These are phyloP conservation scores for Coccomyxa sp. DNA, from an alignment of 139 green algal species.

Conservation along the genomic window DNA sequence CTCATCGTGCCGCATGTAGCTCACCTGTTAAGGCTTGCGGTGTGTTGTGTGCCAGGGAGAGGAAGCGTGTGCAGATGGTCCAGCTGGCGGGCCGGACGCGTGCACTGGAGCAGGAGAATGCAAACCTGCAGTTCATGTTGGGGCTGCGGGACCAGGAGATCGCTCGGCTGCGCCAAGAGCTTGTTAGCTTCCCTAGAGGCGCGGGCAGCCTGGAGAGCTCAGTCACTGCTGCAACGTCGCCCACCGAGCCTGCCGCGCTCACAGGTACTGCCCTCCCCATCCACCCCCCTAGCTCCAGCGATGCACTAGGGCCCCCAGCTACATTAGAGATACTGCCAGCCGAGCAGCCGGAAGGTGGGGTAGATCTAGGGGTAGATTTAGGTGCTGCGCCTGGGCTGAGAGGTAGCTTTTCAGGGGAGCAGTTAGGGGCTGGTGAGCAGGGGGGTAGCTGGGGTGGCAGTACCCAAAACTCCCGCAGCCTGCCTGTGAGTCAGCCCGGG, in stretches of 20 bases:
- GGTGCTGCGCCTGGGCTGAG: neutral
- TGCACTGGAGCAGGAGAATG: constrained; percentile 25
- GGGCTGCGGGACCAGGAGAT: constrained; percentile 5
- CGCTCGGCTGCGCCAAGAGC: neutral
- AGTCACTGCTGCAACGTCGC: neutral
- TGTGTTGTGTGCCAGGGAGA: constrained; percentile 11
- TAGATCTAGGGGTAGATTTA: neutral
- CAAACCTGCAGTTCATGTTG: constrained; percentile 2
- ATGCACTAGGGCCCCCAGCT: neutral
- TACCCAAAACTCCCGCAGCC: no score
- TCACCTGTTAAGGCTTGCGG: no score
- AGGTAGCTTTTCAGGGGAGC: neutral
- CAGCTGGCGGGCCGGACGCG: constrained; percentile 17
- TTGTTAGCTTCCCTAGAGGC: constrained; percentile 5
- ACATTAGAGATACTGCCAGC: neutral
- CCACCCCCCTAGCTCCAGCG: neutral
- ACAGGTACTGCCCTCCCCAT: neutral
- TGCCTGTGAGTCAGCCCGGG: neutral
- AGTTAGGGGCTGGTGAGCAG: neutral
- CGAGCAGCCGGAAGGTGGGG: neutral
- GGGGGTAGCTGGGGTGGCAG: neutral
- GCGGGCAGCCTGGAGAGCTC: neutral
- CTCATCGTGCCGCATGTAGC: no score
- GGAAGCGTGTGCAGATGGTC: constrained; percentile 17
- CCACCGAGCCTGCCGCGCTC: constrained; percentile 1